phyloP scores from a whole-genome alignment of 768 basidiomycete genomes.

The Kwoniella bestiolae region DNA sequence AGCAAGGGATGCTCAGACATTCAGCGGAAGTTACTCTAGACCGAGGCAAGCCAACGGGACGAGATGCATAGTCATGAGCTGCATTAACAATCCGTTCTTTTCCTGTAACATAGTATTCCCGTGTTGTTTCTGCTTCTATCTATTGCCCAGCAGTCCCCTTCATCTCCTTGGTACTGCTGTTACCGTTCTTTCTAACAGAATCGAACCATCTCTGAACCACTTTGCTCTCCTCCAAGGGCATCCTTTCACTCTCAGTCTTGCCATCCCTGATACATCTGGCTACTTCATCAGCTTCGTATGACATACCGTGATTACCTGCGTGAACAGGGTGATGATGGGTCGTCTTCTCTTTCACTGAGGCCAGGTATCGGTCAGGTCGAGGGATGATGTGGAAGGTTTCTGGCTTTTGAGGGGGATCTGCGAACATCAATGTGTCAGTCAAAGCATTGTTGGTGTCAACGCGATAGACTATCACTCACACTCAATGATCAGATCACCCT shows the following conservation, averaged over 20 bases:
- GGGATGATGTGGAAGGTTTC: constrained; percentile 41
- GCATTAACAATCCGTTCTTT: no score
- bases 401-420: constrained; percentile 42
- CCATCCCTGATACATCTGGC: constrained; percentile 75
- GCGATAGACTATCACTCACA: constrained; percentile 34
- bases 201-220: constrained; percentile 85
- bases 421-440: neutral
- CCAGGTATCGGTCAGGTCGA: constrained; percentile 31
- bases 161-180: constrained; percentile 62
- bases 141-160: constrained; percentile 43
- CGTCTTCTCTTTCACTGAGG: constrained; percentile 66
- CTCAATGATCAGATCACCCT: constrained; percentile 69
- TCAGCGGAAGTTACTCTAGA: no score
- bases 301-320: constrained; percentile 69
- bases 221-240: constrained; percentile 79
- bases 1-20: no score
- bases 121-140: neutral
- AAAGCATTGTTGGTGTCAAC: neutral
- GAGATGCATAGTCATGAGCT: neutral
- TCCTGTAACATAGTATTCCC: no score
- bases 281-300: constrained; percentile 87
- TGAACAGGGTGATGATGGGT: constrained; percentile 59
- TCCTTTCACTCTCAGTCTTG: constrained; percentile 71
- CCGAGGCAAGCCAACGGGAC: no score
- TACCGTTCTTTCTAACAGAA: constrained; percentile 71